Evolutionary conservation across 73 alveolate genomes (phyloP), one percentile per base, ranked within the genome.

Genomic region (Symbiodinium natans): DNA sequence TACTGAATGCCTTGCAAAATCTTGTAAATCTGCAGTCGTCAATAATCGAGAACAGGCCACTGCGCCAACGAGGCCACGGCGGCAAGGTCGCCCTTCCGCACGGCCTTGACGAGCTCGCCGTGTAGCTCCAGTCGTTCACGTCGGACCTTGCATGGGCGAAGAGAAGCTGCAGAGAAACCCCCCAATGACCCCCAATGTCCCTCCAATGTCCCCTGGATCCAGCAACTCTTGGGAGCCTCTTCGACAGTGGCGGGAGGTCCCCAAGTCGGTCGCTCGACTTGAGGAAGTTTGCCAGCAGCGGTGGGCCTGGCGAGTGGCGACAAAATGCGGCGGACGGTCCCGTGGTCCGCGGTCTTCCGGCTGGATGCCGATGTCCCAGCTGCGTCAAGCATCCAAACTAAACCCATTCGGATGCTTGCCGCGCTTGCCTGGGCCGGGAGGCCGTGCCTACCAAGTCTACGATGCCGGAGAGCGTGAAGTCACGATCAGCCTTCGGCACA

Each of bases 1-100:
- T 17, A 17, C 23, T 48, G 63, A 48, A 48, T 48, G 63, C 23
- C 17, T 48, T 48, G 63, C 63, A 17, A 48, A 48, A 48, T 48
- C 63, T 17, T 10, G 23, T 17, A 48, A 48, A 48, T 48, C n/a
- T 48, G 63, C 17, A 10, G 63, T 8, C 17, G 63, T 48, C 17
- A 10, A 48, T 48, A 17, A 10, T 48, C 23, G 63, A 17, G 63
- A 48, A 48, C 17, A 56, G 36, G 95, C 27, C 25, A 38, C 95
- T 59, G 95, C 95, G 59, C 95, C 48, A 88, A 77, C 34, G 95
- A 82, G 17, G 71, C 34, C 68, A 88, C 95, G 7, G 85, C 52
- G 33, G 43, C 13, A 82, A 59, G 46, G 71, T 88, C 95, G 39
- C 85, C 74, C 42, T 88, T 88, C 41, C 95, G 95, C 68, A 88